phyloP scores from a whole-genome alignment of 306 rosid species.

The Abrus pulchellus region DNA sequence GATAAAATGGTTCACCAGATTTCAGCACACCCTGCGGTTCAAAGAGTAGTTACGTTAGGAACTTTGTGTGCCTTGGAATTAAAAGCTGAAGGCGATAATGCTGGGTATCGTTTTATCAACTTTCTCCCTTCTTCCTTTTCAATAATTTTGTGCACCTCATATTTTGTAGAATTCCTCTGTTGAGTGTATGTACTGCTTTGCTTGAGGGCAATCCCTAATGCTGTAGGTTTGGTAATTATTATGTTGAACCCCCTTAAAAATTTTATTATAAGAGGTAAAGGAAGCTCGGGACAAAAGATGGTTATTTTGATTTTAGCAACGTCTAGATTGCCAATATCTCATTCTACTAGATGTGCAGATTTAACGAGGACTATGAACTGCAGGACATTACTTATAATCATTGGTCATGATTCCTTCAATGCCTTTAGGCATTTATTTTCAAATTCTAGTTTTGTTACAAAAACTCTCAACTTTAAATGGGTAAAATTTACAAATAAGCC shows the following conservation, averaged over 20 bases:
- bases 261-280: neutral
- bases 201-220: constrained; percentile 18
- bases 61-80: constrained; percentile 92
- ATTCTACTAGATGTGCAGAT: neutral
- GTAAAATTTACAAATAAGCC: constrained; percentile 22
- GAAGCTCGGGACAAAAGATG: neutral
- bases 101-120: constrained; percentile 67
- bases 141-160: constrained; percentile 38
- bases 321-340: neutral
- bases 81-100: constrained; percentile 76
- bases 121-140: constrained; percentile 20
- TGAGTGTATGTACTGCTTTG: neutral
- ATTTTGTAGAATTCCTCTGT: constrained; percentile 18
- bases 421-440: neutral
- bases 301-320: constrained; percentile 12
- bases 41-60: constrained; percentile 84
- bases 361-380: neutral
- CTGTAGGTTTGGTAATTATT: constrained; percentile 15
- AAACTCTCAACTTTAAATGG: neutral
- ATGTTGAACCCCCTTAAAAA: neutral
- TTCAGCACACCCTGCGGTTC: constrained; percentile 76
- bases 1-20: constrained; percentile 69
- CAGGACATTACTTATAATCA: neutral
- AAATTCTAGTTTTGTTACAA: neutral
- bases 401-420: constrained; percentile 19